Evolutionary conservation across 805 yeast species (phyloP), one percentile per base, ranked within the genome.

Genomic region (Ogataea pilisensis): DNA sequence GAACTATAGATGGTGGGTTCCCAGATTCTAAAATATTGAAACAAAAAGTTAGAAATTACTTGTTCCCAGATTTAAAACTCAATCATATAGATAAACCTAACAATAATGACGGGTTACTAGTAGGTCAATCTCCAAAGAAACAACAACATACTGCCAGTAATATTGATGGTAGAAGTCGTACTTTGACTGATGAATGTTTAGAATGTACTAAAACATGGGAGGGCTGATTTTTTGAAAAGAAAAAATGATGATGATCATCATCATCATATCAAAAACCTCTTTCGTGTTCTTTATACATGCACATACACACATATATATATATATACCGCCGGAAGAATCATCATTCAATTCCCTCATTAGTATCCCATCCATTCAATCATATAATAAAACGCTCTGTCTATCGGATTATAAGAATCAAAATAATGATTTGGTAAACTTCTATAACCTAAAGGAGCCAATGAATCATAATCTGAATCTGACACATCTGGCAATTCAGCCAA

Each of bases 11-110:
- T 38, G 85, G 78, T 27, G 95, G 96, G 26, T 88, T 88, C 58
- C 96, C 96, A 0, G 96, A 89, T 58, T 78, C 91, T 14, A 89
- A 88, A 57, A 73, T 78, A 13, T 63, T 89, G 48, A 88, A 89
- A 61, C 80, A 80, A 44, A 66, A 73, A 37, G 76, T 88, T 5
- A 63, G 93, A 45, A 76, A 80, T 46, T 53, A 63, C 6, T 61
- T 83, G n/a, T 73, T 67, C 36, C 89, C 88, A 0, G 66, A 61
- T 0, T 63, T 67, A 11, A 55, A 64, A 12, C 61, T 85, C 47
- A 89, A 88, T 7, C 95, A 85, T 61, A 70, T 82, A 11, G 93
- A 85, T 44, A 58, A 54, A 38, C 54, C 58, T 6, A 51, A 44
- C 36, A 43, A 43, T 13, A 48, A 52, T 20, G 40, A 46, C 30